Percentiles rank a stretch among this genome's conserved stretches.
Conservation (phyloP, 1,284 basidiomycete genomes). For the Naganishia sp. region DNA sequence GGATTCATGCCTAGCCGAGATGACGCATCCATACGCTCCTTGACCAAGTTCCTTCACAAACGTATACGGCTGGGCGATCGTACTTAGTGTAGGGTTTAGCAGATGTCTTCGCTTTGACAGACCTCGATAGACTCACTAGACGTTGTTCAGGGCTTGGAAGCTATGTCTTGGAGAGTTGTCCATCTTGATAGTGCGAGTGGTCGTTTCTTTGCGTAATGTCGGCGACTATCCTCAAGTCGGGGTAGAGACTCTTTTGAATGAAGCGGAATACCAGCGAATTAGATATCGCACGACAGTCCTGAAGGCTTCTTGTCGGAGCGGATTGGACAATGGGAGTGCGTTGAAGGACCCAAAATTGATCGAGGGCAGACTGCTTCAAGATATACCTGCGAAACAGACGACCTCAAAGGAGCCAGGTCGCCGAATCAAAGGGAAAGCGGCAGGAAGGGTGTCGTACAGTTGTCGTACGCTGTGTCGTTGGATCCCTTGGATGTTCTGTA, state of each 20-base stretch:
- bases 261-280: not conserved
- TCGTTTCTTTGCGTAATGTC: not conserved
- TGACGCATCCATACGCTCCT: conserved; percentile 87
- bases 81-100: conserved; percentile 41
- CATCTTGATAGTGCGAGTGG: conserved; percentile 37
- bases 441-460: not conserved
- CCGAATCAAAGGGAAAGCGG: conserved; percentile 13
- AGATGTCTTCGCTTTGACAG: conserved; percentile 4
- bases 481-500: not conserved
- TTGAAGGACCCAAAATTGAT: conserved; percentile 1
- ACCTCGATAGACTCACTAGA: conserved; percentile 45
- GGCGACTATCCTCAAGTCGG: not conserved
- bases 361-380: not conserved
- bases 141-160: conserved; percentile 52
- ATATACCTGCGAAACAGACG: conserved; percentile 12
- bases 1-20: conserved; percentile 77
- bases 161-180: conserved; percentile 52
- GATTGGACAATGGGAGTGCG: conserved; percentile 14
- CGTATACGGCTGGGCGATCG: conserved; percentile 87
- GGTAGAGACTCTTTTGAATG: not conserved
- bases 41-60: conserved; percentile 95
- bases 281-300: not conserved
- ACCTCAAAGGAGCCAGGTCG: not conserved
- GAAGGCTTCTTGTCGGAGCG: not conserved
- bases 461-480: not conserved